Evolutionary conservation across 108 stramenopile genomes (phyloP).

Genomic region (Fragilariopsis cylindrus): DNA sequence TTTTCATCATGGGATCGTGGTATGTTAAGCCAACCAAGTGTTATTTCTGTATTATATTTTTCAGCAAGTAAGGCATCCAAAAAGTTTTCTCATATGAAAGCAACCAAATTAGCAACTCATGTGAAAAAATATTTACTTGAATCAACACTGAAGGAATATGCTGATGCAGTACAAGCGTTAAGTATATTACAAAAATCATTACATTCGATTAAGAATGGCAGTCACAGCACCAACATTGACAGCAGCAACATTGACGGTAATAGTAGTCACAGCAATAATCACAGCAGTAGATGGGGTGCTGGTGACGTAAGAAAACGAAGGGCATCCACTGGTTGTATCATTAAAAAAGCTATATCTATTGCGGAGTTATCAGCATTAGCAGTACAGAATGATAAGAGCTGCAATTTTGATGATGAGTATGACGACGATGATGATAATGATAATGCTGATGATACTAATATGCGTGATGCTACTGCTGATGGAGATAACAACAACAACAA

Average conservation of each 20-base stretch:
- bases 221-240: neutral
- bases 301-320: no score
- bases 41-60: neutral
- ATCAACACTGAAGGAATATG: neutral
- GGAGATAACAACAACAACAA: no score
- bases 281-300: neutral
- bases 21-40: neutral
- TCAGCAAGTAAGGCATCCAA: neutral
- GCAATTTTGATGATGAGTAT: no score
- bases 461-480: no score
- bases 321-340: no score
- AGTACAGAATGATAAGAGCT: no score
- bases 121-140: neutral
- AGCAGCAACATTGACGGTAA: neutral
- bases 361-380: no score
- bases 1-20: neutral
- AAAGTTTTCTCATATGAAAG: neutral
- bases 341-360: no score
- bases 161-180: neutral
- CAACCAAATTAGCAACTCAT: neutral
- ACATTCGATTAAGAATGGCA: neutral
- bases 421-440: no score
- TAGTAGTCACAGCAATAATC: neutral
- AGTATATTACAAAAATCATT: neutral
- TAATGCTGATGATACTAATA: no score